Evolutionary conservation across 2,329 filamentous ascomycete species (phyloP), one percentile per base, ranked within the genome.

Genomic region (Tolypocladium sp.): DNA sequence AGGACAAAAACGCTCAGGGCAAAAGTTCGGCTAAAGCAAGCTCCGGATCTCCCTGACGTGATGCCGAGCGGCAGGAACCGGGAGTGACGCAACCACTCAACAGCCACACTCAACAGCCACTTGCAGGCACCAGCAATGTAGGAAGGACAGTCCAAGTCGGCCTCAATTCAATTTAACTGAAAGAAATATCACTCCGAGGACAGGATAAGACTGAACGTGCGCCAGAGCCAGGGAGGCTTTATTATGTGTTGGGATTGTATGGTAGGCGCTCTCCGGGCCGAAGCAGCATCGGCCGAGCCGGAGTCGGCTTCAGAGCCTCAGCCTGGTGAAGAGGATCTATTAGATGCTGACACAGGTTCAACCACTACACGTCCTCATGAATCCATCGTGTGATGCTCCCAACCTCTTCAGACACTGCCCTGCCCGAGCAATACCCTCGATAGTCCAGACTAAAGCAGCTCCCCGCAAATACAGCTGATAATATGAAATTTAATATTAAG

Each of bases 1-100:
- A 66, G 64, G 65, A 71, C 73, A 76, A 75, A 76, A 75, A 72
- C 70, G 72, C 74, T 73, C 73, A 73, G 69, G 74, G 72, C 66
- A 72, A 72, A 77, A 77, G 71, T 71, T 75, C 76, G 75, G 76
- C 66, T 76, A 76, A 76, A 60, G 57, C 38, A 22, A 53, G 41
- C 38, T 59, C 62, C 62, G 63, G 27, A 27, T 30, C 20, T 12
- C 20, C 49, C 9, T 35, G 30, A 37, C 30, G 30, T 53, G 30
- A 52, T 35, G 30, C 49, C 49, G 49, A 62, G 61, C 70, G 71
- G 71, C 67, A 70, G 67, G 69, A 72, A 71, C 69, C 69, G 70
- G 70, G 69, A 63, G 63, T 74, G 70, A 71, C 67, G 66, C 67
- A 69, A 70, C 65, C 57, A 44, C 15, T n/a, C n/a, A n/a, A n/a